phyloP scores from a whole-genome alignment of 306 rosid species.

The Quercus wislizeni region DNA sequence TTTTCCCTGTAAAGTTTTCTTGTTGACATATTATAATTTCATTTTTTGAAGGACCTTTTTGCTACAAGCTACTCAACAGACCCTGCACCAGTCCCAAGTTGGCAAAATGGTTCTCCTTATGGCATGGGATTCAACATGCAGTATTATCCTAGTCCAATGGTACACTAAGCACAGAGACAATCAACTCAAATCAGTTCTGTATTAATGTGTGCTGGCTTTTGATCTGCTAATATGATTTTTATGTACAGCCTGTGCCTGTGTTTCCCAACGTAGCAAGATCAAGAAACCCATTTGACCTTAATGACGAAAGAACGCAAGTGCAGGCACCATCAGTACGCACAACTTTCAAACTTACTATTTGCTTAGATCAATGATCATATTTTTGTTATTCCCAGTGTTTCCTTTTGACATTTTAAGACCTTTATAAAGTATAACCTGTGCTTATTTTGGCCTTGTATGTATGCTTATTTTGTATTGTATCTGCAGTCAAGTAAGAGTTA shows the following conservation, averaged over 20 bases:
- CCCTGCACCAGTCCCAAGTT: conserved; percentile 44
- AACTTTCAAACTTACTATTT: conserved; percentile 11
- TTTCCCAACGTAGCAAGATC: conserved; percentile 37
- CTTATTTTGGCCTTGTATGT: not conserved
- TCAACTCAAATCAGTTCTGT: not conserved
- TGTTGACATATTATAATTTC: conserved; percentile 7
- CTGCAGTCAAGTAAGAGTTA: not conserved
- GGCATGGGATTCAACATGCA: conserved; percentile 59
- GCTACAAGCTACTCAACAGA: conserved; percentile 39
- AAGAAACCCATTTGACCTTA: conserved; percentile 64
- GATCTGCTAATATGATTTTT: conserved; percentile 20
- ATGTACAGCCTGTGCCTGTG: conserved; percentile 47
- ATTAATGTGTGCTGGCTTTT: conserved; percentile 12
- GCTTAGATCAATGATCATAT: not conserved
- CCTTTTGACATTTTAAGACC: not conserved
- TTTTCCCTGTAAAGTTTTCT: not conserved
- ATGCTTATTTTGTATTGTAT: not conserved
- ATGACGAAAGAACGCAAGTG: conserved; percentile 33
- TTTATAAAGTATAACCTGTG: not conserved
- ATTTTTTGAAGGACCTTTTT: conserved; percentile 71
- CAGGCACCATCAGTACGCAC: conserved; percentile 48
- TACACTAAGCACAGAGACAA: conserved; percentile 19
- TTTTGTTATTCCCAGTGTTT: not conserved
- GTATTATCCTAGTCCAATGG: conserved; percentile 52
- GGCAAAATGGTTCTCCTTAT: conserved; percentile 53